Evolutionary conservation across 768 basidiomycete species (phyloP).

Genomic region (Panus rudis): DNA sequence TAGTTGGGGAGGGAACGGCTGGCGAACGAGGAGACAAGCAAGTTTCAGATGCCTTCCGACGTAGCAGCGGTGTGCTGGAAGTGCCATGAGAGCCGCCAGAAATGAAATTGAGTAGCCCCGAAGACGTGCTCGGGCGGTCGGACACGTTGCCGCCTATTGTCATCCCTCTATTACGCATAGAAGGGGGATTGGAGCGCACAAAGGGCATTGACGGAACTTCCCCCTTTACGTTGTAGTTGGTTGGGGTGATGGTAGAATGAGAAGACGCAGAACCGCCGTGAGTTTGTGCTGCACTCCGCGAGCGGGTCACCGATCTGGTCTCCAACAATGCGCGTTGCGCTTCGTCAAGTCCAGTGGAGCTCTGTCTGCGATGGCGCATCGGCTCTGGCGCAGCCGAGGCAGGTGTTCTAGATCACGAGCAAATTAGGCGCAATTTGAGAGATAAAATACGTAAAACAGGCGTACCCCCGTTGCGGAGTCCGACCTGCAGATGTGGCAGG

Average conservation of each 20-base stretch:
- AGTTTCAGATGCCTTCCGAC: constrained; percentile 16
- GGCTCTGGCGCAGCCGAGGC: too few species aligned
- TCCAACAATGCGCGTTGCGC: too few species aligned
- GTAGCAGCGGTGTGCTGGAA: constrained; percentile 14
- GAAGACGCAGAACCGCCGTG: constrained; percentile 12
- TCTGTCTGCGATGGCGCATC: too few species aligned
- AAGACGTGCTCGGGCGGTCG: background rate
- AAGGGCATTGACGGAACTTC: background rate
- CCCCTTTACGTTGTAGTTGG: constrained; percentile 8
- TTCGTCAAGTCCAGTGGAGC: too few species aligned
- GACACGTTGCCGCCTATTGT: constrained; percentile 11
- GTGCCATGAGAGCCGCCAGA: constrained; percentile 4
- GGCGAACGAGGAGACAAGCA: constrained; percentile 10
- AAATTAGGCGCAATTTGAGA: too few species aligned
- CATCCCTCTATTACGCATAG: constrained; percentile 16
- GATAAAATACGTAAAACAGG: too few species aligned
- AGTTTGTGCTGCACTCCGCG: too few species aligned
- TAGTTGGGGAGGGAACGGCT: too few species aligned
- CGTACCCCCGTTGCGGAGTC: too few species aligned
- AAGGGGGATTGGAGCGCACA: constrained; percentile 3
- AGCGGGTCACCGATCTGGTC: too few species aligned
- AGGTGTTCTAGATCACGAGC: too few species aligned
- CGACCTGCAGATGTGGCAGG: too few species aligned
- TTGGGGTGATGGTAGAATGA: constrained; percentile 12
- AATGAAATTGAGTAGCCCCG: constrained; percentile 3